Percentiles rank a stretch among this genome's conserved stretches.
phyloP scores from a whole-genome alignment of 768 basidiomycete species.

The Lactarius pseudohatsudake region DNA sequence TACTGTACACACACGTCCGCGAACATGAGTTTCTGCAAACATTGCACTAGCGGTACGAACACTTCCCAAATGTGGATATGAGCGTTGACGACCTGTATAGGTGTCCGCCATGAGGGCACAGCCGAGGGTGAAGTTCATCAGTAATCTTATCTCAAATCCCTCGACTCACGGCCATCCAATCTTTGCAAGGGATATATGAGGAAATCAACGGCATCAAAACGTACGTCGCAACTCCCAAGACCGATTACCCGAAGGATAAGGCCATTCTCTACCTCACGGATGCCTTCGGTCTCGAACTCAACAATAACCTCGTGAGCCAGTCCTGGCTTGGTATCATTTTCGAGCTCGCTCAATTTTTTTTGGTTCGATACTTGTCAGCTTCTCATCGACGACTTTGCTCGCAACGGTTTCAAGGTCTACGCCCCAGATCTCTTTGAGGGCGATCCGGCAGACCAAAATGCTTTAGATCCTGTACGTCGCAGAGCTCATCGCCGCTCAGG shows the following conservation, averaged over 20 bases:
- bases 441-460: conserved; percentile 32
- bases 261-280: conserved; percentile 45
- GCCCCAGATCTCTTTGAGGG: conserved; percentile 16
- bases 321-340: background rate
- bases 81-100: conserved; percentile 23
- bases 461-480: conserved; percentile 22
- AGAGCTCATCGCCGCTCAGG: background rate
- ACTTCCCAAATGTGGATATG: background rate
- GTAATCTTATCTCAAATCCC: background rate
- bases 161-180: background rate
- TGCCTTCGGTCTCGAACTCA: conserved; percentile 38
- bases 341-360: background rate
- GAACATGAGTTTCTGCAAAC: conserved; percentile 52
- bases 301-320: conserved; percentile 37
- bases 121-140: conserved; percentile 30
- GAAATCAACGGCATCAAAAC: conserved; percentile 39
- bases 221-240: conserved; percentile 43
- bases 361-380: conserved; percentile 33
- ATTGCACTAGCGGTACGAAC: conserved; percentile 53
- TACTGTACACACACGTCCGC: background rate
- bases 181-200: conserved; percentile 35
- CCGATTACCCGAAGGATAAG: conserved; percentile 38
- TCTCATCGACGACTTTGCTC: conserved; percentile 45
- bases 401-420: conserved; percentile 37
- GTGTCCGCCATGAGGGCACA: conserved; percentile 40